These are phyloP conservation scores for Leptosphaerulina australis DNA, from an alignment of 2,329 filamentous ascomycete genomes.

Conservation along the genomic window DNA sequence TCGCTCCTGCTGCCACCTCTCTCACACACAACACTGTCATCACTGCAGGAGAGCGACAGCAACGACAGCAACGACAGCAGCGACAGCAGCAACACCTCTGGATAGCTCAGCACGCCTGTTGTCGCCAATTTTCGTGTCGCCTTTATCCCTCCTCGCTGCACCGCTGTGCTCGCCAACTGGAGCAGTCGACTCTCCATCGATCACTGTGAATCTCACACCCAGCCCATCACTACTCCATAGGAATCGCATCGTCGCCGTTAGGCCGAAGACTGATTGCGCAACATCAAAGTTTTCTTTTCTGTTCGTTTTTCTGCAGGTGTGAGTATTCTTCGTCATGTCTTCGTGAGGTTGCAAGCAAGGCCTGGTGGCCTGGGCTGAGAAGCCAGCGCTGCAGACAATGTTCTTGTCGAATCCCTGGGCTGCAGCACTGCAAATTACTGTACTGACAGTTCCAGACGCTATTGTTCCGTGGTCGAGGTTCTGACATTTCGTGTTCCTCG, in stretches of 20 bases:
- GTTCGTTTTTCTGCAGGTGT: constrained; percentile 8
- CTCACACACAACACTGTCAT: constrained; percentile 4
- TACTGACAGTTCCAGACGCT: constrained; percentile 17
- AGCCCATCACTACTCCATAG: constrained; percentile 2
- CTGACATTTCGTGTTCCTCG: constrained; percentile 18
- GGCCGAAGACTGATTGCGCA: background rate
- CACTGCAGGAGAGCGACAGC: constrained; percentile 11
- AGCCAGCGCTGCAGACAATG: constrained; percentile 19
- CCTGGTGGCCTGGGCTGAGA: constrained; percentile 19
- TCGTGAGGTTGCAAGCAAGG: constrained; percentile 14
- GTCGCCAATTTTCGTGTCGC: constrained; percentile 3
- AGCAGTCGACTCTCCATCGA: constrained; percentile 2
- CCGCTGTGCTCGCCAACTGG: background rate
- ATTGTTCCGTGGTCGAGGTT: constrained; percentile 25
- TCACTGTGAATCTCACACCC: background rate
- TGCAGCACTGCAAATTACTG: constrained; percentile 10
- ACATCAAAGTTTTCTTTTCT: background rate
- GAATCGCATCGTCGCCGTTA: background rate
- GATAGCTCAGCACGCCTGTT: constrained; percentile 2
- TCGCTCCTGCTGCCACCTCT: constrained; percentile 4
- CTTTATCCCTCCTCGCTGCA: background rate
- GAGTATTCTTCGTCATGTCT: constrained; percentile 13
- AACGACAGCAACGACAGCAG: constrained; percentile 6
- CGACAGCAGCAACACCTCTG: constrained; percentile 3
- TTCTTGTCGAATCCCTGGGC: constrained; percentile 20